These are phyloP conservation scores for Saccharomyces uvarum DNA, from an alignment of 1,139 yeast genomes.

Conservation along the genomic window DNA sequence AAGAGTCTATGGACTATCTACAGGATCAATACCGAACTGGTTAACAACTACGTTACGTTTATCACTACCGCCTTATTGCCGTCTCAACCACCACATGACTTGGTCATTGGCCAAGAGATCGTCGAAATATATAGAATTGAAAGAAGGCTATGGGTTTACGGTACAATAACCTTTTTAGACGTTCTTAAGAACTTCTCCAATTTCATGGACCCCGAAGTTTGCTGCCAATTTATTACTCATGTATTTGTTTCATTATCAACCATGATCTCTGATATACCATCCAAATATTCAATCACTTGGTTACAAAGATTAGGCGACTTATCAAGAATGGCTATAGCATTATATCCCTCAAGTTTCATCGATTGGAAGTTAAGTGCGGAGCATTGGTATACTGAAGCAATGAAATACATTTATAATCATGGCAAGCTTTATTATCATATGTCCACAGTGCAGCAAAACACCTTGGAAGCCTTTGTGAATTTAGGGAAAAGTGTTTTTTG, in stretches of 20 bases:
- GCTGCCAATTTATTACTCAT: constrained; percentile 37
- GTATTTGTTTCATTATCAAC: constrained; percentile 38
- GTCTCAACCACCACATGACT: constrained; percentile 44
- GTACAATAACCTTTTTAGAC: constrained; percentile 69
- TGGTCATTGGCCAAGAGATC: constrained; percentile 51
- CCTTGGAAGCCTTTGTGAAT: constrained; percentile 68
- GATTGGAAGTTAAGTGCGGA: constrained; percentile 79
- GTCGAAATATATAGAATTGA: constrained; percentile 71
- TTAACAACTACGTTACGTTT: constrained; percentile 66
- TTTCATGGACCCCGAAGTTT: constrained; percentile 38
- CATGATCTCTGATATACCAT: constrained; percentile 45
- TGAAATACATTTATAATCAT: constrained; percentile 66
- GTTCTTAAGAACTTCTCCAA: constrained; percentile 67
- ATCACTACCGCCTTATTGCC: constrained; percentile 64
- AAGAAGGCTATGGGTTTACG: constrained; percentile 76
- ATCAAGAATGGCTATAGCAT: constrained; percentile 75
- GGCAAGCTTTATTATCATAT: constrained; percentile 76
- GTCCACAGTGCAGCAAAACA: constrained; percentile 77
- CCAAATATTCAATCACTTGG: constrained; percentile 51
- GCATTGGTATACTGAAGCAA: constrained; percentile 65
- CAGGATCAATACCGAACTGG: constrained; percentile 54
- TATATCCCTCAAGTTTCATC: constrained; percentile 65
- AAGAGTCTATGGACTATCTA: constrained; percentile 65
- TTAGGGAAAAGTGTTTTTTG: constrained; percentile 72
- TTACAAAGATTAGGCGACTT: constrained; percentile 75